Evolutionary conservation across 1,284 basidiomycete species (phyloP).

Genomic region (Ceratobasidium sp.): DNA sequence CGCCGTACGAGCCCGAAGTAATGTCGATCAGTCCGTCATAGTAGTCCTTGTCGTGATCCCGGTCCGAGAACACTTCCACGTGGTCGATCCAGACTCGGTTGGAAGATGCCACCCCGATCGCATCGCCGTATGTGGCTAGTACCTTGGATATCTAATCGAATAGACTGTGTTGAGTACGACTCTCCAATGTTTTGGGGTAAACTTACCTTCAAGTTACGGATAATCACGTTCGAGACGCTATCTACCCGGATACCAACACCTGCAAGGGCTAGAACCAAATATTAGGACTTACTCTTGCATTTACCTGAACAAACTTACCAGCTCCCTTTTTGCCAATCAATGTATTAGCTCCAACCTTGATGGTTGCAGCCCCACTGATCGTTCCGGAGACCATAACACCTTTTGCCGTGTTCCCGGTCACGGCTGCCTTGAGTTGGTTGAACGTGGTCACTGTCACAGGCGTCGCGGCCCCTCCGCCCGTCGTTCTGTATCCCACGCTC

Average conservation of each 20-base stretch:
- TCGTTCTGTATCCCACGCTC: slow-evolving; percentile 20
- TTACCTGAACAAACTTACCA: background rate
- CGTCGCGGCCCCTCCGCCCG: slow-evolving; percentile 20
- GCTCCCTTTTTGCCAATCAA: slow-evolving; percentile 59
- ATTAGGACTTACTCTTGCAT: background rate
- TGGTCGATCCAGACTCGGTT: slow-evolving; percentile 48
- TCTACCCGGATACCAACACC: slow-evolving; percentile 64
- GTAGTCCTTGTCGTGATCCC: slow-evolving; percentile 47
- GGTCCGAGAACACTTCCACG: slow-evolving; percentile 41
- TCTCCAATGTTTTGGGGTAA: background rate
- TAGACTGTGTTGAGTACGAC: slow-evolving; percentile 1
- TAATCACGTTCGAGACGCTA: slow-evolving; percentile 63
- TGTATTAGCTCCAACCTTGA: slow-evolving; percentile 64
- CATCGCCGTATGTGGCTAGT: slow-evolving; percentile 28
- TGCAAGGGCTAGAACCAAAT: slow-evolving; percentile 53
- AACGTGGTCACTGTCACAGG: slow-evolving; percentile 40
- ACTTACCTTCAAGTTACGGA: slow-evolving; percentile 66
- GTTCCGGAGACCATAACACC: slow-evolving; percentile 64
- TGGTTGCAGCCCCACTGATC: slow-evolving; percentile 62
- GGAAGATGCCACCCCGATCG: slow-evolving; percentile 36
- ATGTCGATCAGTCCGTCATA: slow-evolving; percentile 46
- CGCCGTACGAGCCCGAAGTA: slow-evolving; percentile 26
- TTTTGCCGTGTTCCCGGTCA: slow-evolving; percentile 62
- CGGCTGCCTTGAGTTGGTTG: slow-evolving; percentile 61
- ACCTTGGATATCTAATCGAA: slow-evolving; percentile 37